Evolutionary conservation across 1,284 basidiomycete species (phyloP).

Genomic region (Pulchroboletus neoregius): DNA sequence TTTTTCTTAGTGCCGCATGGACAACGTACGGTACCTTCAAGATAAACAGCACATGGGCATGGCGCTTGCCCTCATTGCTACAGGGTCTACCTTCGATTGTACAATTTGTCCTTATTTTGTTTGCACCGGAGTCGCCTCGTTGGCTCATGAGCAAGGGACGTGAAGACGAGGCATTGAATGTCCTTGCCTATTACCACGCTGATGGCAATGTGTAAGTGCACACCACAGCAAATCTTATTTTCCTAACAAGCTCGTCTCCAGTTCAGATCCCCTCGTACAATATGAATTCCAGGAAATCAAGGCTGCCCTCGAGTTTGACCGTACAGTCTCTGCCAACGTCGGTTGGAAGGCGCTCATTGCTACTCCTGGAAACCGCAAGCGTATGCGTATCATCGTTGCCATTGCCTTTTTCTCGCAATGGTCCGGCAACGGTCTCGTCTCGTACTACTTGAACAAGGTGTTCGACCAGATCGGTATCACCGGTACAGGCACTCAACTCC

Average conservation of each 20-base stretch:
- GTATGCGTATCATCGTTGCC: slow-evolving; percentile 66
- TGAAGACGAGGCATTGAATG: slow-evolving; percentile 50
- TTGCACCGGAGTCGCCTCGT: slow-evolving; percentile 70
- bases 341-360: slow-evolving; percentile 60
- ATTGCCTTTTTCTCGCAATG: slow-evolving; percentile 72
- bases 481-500: slow-evolving; percentile 52
- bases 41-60: slow-evolving; percentile 63
- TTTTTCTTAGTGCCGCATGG: slow-evolving; percentile 59
- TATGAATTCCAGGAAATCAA: slow-evolving; percentile 79
- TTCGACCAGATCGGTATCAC: slow-evolving; percentile 71
- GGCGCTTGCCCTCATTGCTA: slow-evolving; percentile 69
- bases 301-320: slow-evolving; percentile 64
- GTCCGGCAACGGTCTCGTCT: slow-evolving; percentile 74
- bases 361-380: slow-evolving; percentile 63
- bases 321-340: slow-evolving; percentile 48
- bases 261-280: slow-evolving; percentile 39
- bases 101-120: slow-evolving; percentile 57
- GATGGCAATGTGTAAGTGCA: slow-evolving; percentile 1
- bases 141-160: slow-evolving; percentile 65
- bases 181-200: slow-evolving; percentile 5
- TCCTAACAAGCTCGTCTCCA: neutral
- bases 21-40: slow-evolving; percentile 70
- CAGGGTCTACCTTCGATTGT: slow-evolving; percentile 50
- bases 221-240: neutral
- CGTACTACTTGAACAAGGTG: slow-evolving; percentile 73